A percentile compares a stretch with the other conserved stretches of the same genome.
These are phyloP conservation scores for Phaeosphaeria sp. DNA, from an alignment of 2,329 filamentous ascomycete genomes.

Conservation along the genomic window DNA sequence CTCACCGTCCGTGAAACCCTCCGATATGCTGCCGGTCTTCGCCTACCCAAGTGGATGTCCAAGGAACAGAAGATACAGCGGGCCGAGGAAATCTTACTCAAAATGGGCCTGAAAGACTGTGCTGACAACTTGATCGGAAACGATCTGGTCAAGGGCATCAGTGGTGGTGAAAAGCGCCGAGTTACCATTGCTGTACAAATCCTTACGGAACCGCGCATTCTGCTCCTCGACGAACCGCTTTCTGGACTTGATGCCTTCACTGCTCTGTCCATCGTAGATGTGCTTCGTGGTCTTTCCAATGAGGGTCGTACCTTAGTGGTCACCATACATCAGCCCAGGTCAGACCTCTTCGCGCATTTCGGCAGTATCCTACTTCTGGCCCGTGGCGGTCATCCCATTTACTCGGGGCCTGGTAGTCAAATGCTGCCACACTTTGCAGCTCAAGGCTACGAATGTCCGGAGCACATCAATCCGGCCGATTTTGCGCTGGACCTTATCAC, in stretches of 20 bases:
- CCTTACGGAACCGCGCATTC: constrained; percentile 74
- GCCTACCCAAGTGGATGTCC: constrained; percentile 74
- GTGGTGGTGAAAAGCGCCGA: constrained; percentile 78
- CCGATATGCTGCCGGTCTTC: constrained; percentile 69
- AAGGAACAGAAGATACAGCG: constrained; percentile 70
- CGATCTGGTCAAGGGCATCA: constrained; percentile 78
- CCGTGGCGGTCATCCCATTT: constrained; percentile 72
- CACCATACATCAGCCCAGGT: constrained; percentile 80
- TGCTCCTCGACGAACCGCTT: constrained; percentile 78
- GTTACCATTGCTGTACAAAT: constrained; percentile 81
- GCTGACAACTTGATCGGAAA: constrained; percentile 77
- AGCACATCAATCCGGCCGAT: constrained; percentile 77
- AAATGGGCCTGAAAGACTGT: constrained; percentile 80
- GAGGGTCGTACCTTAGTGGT: constrained; percentile 77
- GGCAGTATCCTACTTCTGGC: constrained; percentile 75
- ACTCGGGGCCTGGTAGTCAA: constrained; percentile 66
- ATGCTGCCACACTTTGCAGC: constrained; percentile 71
- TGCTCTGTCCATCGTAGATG: constrained; percentile 73
- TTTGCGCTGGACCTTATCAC: constrained; percentile 81
- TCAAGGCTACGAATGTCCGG: constrained; percentile 69
- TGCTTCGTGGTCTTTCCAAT: constrained; percentile 71
- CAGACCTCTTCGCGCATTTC: constrained; percentile 74
- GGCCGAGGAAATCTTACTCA: constrained; percentile 74
- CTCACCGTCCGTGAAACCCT: constrained; percentile 79
- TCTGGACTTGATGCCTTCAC: constrained; percentile 81